A percentile compares a stretch with the other conserved stretches of the same genome.
Evolutionary conservation across 768 basidiomycete species (phyloP).

Genomic region (Russula abietina): DNA sequence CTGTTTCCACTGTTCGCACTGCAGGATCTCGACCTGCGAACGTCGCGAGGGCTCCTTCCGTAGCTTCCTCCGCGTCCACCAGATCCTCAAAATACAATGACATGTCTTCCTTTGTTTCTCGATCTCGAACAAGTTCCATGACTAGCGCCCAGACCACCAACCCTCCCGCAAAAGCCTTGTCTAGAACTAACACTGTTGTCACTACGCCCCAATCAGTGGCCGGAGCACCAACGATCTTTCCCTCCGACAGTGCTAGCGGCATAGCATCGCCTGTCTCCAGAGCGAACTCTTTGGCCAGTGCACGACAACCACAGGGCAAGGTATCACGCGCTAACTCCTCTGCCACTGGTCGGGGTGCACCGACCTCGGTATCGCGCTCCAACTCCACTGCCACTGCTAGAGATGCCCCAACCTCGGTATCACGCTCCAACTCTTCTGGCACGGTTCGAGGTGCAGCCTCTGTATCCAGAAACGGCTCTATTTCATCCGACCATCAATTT

Average conservation of each 20-base stretch:
- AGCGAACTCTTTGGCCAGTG: constrained; percentile 5
- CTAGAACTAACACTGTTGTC: constrained; percentile 11
- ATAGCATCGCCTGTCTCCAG: constrained; percentile 6
- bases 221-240: constrained; percentile 7
- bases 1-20: constrained; percentile 13
- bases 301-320: constrained; percentile 1
- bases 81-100: constrained; percentile 7
- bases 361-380: constrained; percentile 10
- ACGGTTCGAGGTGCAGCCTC: constrained; percentile 3
- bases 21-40: not conserved
- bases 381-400: constrained; percentile 8
- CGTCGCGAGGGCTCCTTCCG: constrained; percentile 12
- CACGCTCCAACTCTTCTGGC: constrained; percentile 14
- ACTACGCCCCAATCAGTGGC: not conserved
- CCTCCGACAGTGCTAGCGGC: constrained; percentile 1
- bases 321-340: not conserved
- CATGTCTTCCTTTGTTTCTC: not conserved
- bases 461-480: not conserved
- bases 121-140: constrained; percentile 13
- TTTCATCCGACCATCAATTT: not conserved
- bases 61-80: constrained; percentile 5
- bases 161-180: not conserved
- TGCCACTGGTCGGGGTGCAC: constrained; percentile 5
- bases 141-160: not conserved
- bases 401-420: not conserved